Conservation (phyloP, 805 yeast genomes). For the Kurtzmaniella fragi region DNA sequence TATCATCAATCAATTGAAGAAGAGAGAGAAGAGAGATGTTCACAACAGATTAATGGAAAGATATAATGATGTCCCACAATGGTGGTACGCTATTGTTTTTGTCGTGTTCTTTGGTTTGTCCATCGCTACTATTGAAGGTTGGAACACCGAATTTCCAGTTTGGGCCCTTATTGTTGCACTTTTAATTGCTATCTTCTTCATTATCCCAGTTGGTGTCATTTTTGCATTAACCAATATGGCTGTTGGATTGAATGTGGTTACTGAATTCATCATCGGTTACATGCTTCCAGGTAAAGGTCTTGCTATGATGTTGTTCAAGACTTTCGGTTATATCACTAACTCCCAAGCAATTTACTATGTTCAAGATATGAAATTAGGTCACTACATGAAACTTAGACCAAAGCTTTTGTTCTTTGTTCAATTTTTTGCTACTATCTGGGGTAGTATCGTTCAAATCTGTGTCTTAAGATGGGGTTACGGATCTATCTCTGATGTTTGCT, state of each 20-base stretch:
- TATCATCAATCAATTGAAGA: conserved; percentile 29
- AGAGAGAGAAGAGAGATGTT: conserved; percentile 32
- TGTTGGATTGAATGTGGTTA: conserved; percentile 38
- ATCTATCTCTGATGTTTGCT: conserved; percentile 28
- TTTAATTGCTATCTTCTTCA: conserved; percentile 32
- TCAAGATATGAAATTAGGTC: conserved; percentile 43
- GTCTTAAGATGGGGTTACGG: conserved; percentile 41
- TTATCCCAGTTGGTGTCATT: conserved; percentile 37
- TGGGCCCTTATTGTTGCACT: conserved; percentile 37
- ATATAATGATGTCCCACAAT: conserved; percentile 37
- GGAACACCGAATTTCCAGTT: conserved; percentile 41
- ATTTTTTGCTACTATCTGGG: conserved; percentile 39
- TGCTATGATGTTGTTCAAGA: conserved; percentile 45
- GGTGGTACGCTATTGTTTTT: conserved; percentile 36
- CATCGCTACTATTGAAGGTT: conserved; percentile 32
- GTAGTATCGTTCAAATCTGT: conserved; percentile 34
- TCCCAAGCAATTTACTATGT: conserved; percentile 46
- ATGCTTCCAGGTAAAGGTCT: conserved; percentile 45
- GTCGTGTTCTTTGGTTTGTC: conserved; percentile 18
- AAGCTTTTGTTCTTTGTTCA: conserved; percentile 39
- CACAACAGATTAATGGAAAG: conserved; percentile 53
- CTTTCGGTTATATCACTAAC: conserved; percentile 44
- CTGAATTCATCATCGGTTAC: conserved; percentile 40
- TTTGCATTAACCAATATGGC: conserved; percentile 23
- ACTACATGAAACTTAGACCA: conserved; percentile 40